These are phyloP conservation scores for Aaosphaeria pasadenensis DNA, from an alignment of 2,329 filamentous ascomycete species.

Conservation along the genomic window DNA sequence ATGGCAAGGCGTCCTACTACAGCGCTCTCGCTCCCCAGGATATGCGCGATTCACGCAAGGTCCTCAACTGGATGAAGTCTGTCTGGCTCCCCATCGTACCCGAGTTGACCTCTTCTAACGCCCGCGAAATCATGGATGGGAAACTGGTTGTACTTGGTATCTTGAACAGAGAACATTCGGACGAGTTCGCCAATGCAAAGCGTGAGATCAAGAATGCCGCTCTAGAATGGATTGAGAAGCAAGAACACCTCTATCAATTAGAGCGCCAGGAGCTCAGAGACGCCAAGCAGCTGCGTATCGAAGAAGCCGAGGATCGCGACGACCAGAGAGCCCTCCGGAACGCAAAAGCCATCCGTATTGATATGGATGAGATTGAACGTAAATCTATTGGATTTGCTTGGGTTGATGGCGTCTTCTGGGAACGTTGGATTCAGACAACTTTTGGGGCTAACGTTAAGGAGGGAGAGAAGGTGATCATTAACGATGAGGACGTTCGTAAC, in stretches of 20 bases:
- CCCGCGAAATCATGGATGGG: constrained; percentile 90
- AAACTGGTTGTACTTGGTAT: constrained; percentile 94
- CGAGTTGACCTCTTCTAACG: constrained; percentile 86
- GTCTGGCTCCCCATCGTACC: constrained; percentile 96
- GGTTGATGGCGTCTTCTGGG: constrained; percentile 97
- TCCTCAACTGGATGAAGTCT: constrained; percentile 90
- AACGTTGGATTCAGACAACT: constrained; percentile 92
- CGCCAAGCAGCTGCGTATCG: constrained; percentile 90
- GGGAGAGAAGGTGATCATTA: constrained; percentile 91
- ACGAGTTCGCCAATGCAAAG: constrained; percentile 74
- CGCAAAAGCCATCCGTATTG: constrained; percentile 88
- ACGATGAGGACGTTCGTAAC: constrained; percentile 85
- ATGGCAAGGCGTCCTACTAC: constrained; percentile 88
- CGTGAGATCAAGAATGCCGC: constrained; percentile 94
- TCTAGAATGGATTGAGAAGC: constrained; percentile 97
- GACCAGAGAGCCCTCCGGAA: constrained; percentile 82
- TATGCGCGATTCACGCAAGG: constrained; percentile 80
- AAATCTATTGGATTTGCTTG: constrained; percentile 94
- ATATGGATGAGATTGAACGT: constrained; percentile 81
- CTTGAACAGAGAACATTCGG: constrained; percentile 73
- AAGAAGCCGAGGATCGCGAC: constrained; percentile 90
- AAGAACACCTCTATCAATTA: constrained; percentile 85
- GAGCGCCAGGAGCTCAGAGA: constrained; percentile 92
- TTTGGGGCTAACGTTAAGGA: constrained; percentile 85
- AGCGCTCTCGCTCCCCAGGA: constrained; percentile 81